Percentiles rank a stretch among this genome's conserved stretches.
These are phyloP conservation scores for Colletotrichum sp. DNA, from an alignment of 2,329 filamentous ascomycete genomes.

Conservation along the genomic window DNA sequence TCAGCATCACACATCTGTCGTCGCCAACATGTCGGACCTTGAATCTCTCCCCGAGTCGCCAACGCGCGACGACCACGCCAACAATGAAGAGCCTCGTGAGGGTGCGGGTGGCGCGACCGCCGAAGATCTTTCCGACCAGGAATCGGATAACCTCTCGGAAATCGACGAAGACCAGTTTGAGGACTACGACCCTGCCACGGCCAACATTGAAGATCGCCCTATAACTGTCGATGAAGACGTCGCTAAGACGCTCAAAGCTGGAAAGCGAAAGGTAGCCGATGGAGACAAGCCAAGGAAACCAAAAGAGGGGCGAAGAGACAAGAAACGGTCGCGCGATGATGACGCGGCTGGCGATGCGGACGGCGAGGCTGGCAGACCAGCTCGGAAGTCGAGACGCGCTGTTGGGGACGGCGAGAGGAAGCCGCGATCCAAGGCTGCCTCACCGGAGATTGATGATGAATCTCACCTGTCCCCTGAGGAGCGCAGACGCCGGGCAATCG, in stretches of 20 bases:
- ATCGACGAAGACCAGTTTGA: conserved; percentile 74
- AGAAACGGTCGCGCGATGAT: conserved; percentile 62
- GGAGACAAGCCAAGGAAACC: conserved; percentile 74
- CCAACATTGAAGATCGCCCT: conserved; percentile 67
- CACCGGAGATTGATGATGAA: conserved; percentile 71
- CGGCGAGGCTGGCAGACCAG: conserved; percentile 46
- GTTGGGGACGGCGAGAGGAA: conserved; percentile 49
- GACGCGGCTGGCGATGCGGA: conserved; percentile 50
- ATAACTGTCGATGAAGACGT: conserved; percentile 73
- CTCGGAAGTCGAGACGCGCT: conserved; percentile 51
- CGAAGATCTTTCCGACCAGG: conserved; percentile 55
- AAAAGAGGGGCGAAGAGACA: conserved; percentile 73
- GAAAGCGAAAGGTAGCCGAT: conserved; percentile 69
- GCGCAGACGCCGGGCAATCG: conserved; percentile 81
- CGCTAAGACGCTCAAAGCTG: conserved; percentile 66
- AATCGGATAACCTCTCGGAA: conserved; percentile 68
- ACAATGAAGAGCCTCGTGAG: conserved; percentile 47
- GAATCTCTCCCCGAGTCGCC: conserved; percentile 46
- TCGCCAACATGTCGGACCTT: conserved; percentile 49
- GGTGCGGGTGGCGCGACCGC: conserved; percentile 41
- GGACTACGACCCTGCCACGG: conserved; percentile 70
- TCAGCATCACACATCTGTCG: neutral
- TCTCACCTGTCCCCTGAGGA: conserved; percentile 85
- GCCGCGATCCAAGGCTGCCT: conserved; percentile 46
- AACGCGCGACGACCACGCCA: conserved; percentile 34